A percentile compares a stretch with the other conserved stretches of the same genome.
These are phyloP conservation scores for Monilinia vaccinii-corymbosi DNA, from an alignment of 2,329 filamentous ascomycete species.

Conservation along the genomic window DNA sequence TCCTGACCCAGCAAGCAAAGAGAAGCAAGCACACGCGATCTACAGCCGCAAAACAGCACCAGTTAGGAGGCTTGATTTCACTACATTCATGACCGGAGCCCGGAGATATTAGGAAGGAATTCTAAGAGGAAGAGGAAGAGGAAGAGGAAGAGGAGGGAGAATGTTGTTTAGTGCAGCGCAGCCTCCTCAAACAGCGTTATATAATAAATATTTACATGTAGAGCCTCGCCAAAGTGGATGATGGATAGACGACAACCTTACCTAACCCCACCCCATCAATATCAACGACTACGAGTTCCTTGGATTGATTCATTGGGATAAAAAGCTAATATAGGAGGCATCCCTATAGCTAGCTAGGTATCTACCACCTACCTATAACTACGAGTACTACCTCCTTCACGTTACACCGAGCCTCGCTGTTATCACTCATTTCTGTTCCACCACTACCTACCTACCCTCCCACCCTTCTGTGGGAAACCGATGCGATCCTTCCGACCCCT, in stretches of 20 bases:
- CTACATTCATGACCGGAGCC: neutral
- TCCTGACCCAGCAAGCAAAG: neutral
- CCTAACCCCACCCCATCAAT: too few species aligned
- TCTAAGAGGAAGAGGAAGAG: neutral
- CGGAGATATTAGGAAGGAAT: neutral
- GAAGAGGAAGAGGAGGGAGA: neutral
- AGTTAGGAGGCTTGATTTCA: neutral
- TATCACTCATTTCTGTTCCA: slow-evolving; percentile 6
- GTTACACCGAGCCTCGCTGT: neutral
- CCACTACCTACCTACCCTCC: slow-evolving; percentile 2
- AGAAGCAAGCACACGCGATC: neutral
- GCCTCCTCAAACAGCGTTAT: neutral
- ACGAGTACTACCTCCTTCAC: neutral
- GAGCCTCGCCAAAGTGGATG: too few species aligned
- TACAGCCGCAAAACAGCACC: neutral
- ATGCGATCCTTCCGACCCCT: slow-evolving; percentile 23
- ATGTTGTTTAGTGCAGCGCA: neutral
- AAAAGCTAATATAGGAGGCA: too few species aligned
- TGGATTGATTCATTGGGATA: too few species aligned
- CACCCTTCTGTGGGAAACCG: slow-evolving; percentile 9
- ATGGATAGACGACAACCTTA: too few species aligned
- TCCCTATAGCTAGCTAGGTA: neutral
- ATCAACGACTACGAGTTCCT: too few species aligned
- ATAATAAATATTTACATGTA: too few species aligned
- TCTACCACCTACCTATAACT: too few species aligned